A percentile compares a stretch with the other conserved stretches of the same genome.
phyloP scores from a whole-genome alignment of 176 grass and related monocot genomes.

The Lolium multiflorum region DNA sequence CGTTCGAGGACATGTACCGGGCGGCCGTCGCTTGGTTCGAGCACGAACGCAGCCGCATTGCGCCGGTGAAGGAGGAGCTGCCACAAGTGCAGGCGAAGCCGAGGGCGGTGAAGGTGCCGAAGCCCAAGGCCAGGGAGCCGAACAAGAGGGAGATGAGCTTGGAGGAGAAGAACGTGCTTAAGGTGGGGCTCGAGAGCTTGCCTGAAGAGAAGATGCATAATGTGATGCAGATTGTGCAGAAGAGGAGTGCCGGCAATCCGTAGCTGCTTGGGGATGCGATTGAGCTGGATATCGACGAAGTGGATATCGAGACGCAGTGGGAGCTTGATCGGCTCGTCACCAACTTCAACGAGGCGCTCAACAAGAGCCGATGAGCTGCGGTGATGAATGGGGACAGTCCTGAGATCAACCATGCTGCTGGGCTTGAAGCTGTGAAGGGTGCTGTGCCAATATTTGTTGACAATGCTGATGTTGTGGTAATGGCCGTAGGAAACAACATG shows the following conservation, averaged over 20 bases:
- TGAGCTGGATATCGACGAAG: constrained; percentile 79
- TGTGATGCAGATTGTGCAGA: constrained; percentile 76
- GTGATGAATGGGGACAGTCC: constrained; percentile 29
- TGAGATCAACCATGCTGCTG: constrained; percentile 33
- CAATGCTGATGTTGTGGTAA: constrained; percentile 33
- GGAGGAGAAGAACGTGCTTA: no score
- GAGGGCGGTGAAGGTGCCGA: constrained; percentile 55
- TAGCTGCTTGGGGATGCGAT: constrained; percentile 87
- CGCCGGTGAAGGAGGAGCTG: constrained; percentile 12
- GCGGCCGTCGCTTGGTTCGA: constrained; percentile 52
- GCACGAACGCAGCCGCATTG: constrained; percentile 52
- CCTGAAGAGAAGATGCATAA: constrained; percentile 86
- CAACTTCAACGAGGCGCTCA: constrained; percentile 89
- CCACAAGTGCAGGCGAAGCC: constrained; percentile 32
- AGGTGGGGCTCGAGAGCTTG: constrained; percentile 70
- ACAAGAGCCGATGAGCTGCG: constrained; percentile 63
- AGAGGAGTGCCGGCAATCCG: constrained; percentile 65
- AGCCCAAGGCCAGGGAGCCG: constrained; percentile 84
- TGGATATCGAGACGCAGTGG: constrained; percentile 91
- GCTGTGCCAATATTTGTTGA: constrained; percentile 23
- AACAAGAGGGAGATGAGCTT: no score
- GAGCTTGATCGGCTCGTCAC: constrained; percentile 84
- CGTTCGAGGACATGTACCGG: constrained; percentile 65
- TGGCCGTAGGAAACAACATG: background rate
- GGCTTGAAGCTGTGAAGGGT: constrained; percentile 32